phyloP scores from a whole-genome alignment of 306 rosid species.

The Canavalia ensiformis region DNA sequence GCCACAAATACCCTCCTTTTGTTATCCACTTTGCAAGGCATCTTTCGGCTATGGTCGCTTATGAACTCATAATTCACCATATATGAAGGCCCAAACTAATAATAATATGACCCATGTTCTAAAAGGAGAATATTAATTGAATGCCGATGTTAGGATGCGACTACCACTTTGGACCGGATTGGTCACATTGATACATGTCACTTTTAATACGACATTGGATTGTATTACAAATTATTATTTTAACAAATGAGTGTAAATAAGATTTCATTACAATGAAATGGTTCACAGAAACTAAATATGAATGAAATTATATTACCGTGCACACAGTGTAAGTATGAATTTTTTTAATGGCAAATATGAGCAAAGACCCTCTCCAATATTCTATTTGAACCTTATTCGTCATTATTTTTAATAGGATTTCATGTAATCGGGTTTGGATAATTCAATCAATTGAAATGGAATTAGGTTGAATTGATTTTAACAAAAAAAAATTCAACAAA shows the following conservation, averaged over 20 bases:
- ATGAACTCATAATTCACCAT: neutral
- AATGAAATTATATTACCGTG: neutral
- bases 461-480: no score
- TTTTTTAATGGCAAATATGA: neutral
- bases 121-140: neutral
- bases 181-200: neutral
- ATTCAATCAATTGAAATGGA: no score
- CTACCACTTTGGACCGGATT: neutral
- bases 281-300: no score
- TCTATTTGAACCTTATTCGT: neutral
- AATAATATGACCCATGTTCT: neutral
- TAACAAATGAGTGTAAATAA: neutral
- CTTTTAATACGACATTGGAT: neutral
- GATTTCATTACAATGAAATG: neutral
- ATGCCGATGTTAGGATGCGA: neutral
- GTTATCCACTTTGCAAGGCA: constrained; percentile 2
- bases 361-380: neutral
- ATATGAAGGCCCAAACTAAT: neutral
- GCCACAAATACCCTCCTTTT: neutral
- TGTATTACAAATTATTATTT: no score
- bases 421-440: no score
- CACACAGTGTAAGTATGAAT: neutral
- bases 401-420: no score
- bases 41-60: neutral
- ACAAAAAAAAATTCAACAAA: no score